Percentiles rank a stretch among this genome's conserved stretches.
These are phyloP conservation scores for Aspergillus persii DNA, from an alignment of 2,329 filamentous ascomycete species.

Conservation along the genomic window DNA sequence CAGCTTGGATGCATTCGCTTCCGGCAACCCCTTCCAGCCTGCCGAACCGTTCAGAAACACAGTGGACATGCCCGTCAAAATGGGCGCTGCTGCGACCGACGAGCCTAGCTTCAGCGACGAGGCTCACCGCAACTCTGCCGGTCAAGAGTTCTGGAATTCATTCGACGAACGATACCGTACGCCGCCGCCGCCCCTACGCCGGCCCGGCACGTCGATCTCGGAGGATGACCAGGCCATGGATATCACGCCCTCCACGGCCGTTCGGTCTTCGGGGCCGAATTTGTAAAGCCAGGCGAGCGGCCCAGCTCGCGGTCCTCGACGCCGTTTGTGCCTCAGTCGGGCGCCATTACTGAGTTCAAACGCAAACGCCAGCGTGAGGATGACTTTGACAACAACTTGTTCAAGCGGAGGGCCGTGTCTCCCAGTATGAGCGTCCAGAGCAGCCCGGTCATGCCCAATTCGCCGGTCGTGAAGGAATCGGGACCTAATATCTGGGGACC, in stretches of 20 bases:
- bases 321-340: constrained; percentile 37
- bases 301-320: constrained; percentile 40
- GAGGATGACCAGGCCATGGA: constrained; percentile 42
- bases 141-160: constrained; percentile 74
- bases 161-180: constrained; percentile 68
- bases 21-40: constrained; percentile 46
- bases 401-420: constrained; percentile 88
- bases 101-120: constrained; percentile 74
- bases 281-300: constrained; percentile 33
- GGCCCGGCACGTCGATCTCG: constrained; percentile 50
- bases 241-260: constrained; percentile 37
- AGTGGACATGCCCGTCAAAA: constrained; percentile 24
- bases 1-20: constrained; percentile 42
- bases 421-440: constrained; percentile 89
- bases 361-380: constrained; percentile 83
- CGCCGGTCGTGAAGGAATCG: constrained; percentile 70
- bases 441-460: constrained; percentile 78
- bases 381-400: constrained; percentile 80
- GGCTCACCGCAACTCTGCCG: constrained; percentile 68
- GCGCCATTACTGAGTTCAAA: constrained; percentile 71
- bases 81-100: constrained; percentile 46
- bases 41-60: constrained; percentile 12
- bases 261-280: constrained; percentile 26
- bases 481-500: constrained; percentile 65
- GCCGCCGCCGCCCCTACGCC: constrained; percentile 63